Evolutionary conservation across 1,284 basidiomycete genomes (phyloP).

Genomic region (Austroboletus niveus): DNA sequence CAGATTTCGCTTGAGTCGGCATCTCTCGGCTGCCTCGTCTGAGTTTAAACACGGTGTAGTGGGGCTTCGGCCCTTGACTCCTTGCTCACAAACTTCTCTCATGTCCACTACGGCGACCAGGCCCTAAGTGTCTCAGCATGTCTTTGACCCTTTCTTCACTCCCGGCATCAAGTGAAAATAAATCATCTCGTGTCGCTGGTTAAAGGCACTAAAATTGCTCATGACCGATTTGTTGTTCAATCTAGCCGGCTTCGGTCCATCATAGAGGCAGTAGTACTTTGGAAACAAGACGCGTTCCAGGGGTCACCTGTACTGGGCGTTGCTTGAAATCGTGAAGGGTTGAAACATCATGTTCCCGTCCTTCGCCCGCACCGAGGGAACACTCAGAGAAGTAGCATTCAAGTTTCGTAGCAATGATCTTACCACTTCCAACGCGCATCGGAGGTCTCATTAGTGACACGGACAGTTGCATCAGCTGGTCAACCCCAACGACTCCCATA

Average conservation of each 20-base stretch:
- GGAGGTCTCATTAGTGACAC: conserved; percentile 72
- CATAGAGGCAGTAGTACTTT: conserved; percentile 52
- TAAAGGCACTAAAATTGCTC: conserved; percentile 46
- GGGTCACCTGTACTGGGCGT: conserved; percentile 40
- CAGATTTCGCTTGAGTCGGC: too few species aligned
- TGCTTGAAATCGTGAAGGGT: conserved; percentile 23
- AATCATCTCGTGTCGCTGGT: too few species aligned
- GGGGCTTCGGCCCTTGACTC: too few species aligned
- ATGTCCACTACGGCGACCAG: too few species aligned
- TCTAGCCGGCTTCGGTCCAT: conserved; percentile 57
- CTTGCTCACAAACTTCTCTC: too few species aligned
- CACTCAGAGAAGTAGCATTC: conserved; percentile 61
- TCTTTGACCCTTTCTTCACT: too few species aligned
- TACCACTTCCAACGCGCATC: conserved; percentile 65
- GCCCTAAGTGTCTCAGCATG: too few species aligned
- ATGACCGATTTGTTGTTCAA: conserved; percentile 66
- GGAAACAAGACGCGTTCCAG: conserved; percentile 54
- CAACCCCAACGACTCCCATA: background rate
- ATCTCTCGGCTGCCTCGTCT: too few species aligned
- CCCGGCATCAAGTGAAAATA: too few species aligned
- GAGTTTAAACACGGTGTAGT: too few species aligned
- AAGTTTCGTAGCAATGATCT: conserved; percentile 60
- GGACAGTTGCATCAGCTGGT: conserved; percentile 41
- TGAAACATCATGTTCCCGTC: conserved; percentile 61
- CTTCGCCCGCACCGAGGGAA: conserved; percentile 67